Percentiles rank a stretch among this genome's conserved stretches.
Conservation (phyloP, 331 rosid genomes). For the Erythrophleum ivorense region DNA sequence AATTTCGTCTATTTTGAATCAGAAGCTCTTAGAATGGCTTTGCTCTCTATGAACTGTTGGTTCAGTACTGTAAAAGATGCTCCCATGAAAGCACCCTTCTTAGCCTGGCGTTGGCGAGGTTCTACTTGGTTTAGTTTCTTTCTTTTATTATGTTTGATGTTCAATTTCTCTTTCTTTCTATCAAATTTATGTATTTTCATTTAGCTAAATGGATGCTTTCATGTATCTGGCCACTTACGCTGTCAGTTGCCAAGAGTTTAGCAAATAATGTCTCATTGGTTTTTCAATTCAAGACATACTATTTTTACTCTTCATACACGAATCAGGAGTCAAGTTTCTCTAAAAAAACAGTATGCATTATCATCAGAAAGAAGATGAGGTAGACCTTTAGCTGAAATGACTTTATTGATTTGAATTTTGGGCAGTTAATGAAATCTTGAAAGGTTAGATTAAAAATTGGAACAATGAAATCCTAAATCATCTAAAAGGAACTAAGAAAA, state of each 20-base stretch:
- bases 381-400: conserved; percentile 12
- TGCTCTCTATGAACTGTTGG: conserved; percentile 39
- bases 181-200: conserved; percentile 8
- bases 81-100: conserved; percentile 16
- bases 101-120: neutral
- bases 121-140: conserved; percentile 40
- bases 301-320: too few species aligned
- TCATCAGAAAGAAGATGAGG: neutral
- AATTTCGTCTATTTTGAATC: conserved; percentile 16
- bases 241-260: neutral
- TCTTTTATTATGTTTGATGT: neutral
- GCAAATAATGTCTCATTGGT: neutral
- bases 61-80: conserved; percentile 29
- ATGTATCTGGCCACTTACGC: too few species aligned
- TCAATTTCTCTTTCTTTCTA: conserved; percentile 3
- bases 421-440: neutral
- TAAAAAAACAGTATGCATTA: neutral
- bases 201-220: conserved; percentile 8
- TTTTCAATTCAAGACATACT: too few species aligned
- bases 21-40: conserved; percentile 43
- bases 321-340: neutral
- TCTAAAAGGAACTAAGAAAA: neutral
- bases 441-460: neutral
- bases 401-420: neutral
- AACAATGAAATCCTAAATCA: neutral